Base-by-base conservation (phyloP, 176 grass and related monocot species). In the Melocanna baccifera region DNA sequence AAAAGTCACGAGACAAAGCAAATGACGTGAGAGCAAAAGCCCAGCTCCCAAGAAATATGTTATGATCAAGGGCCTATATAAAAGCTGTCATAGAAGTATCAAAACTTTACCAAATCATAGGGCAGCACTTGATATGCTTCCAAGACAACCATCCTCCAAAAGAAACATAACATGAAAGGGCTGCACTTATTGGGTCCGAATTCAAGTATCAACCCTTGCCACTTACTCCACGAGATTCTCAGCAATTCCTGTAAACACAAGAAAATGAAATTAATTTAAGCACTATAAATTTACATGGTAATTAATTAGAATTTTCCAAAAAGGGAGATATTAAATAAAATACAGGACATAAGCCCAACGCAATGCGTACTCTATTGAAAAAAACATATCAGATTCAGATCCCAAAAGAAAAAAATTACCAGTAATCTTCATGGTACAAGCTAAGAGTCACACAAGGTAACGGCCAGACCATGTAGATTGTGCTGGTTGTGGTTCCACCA, bases 361-460 rank as follows among this genome's bases (percentile, higher is more conserved):
- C 4, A 5, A 7, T 47, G 41, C 8, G n/a, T 29, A 1, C 5
- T 26, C 12, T 26, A 28, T 28, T 1, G 6, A 48, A 26, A 72
- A 72, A 23, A 6, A 3, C 42, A 50, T 56, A 7, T 18, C 43
- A 72, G n/a, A 72, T 50, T 72, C 12, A 72, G 23, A 48, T 29
- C 23, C 19, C 32, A 75, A 37, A 66, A 63, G 8, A 11, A 46
- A 75, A 34, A 65, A 15, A 48, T 79, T 87, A 93, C 91, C 91
- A 83, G 80, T 42, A 85, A 91, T 85, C 77, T 76, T 84, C 82
- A 81, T 90, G 66, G 73, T 80, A 90, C 75, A 76, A 73, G 61
- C 26, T 42, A 80, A n/a, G n/a, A n/a, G 47, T 97, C 94, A 97
- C 94, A 97, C 94, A 56, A 93, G 88, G 76, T 80, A 93, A 69